Conservation (phyloP, 2,329 filamentous ascomycete species). For the Aspergillus melleus region DNA sequence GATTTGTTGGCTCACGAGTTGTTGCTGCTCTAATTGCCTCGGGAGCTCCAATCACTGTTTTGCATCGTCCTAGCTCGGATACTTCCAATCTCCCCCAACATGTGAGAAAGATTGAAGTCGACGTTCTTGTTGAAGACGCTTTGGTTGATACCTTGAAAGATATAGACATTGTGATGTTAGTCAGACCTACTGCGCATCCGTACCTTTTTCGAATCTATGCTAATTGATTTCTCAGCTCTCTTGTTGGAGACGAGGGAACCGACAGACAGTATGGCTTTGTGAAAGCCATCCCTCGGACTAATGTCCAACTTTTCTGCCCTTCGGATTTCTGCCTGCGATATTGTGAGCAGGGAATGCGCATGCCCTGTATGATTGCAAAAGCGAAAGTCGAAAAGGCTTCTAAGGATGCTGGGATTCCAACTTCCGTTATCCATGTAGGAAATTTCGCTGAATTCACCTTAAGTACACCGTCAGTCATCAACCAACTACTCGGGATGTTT, state of each 20-base stretch:
- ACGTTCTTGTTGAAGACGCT: slow-evolving; percentile 14
- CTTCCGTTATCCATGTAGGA: slow-evolving; percentile 10
- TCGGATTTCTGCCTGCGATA: slow-evolving; percentile 16
- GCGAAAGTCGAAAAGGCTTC: slow-evolving; percentile 14
- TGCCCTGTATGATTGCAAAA: slow-evolving; percentile 12
- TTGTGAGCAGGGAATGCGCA: slow-evolving; percentile 12
- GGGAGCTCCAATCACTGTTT: slow-evolving; percentile 15
- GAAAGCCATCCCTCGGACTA: slow-evolving; percentile 17
- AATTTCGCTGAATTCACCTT: slow-evolving; percentile 20
- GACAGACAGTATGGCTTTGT: slow-evolving; percentile 13
- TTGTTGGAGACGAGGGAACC: slow-evolving; percentile 18
- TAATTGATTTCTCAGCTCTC: slow-evolving; percentile 12
- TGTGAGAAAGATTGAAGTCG: slow-evolving; percentile 13
- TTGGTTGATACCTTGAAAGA: slow-evolving; percentile 11
- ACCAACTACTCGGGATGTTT: not conserved
- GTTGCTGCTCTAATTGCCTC: slow-evolving; percentile 14
- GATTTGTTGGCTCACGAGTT: slow-evolving; percentile 17
- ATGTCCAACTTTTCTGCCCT: slow-evolving; percentile 20
- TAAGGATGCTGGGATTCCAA: slow-evolving; percentile 16
- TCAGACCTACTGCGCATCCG: not conserved
- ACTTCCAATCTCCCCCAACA: slow-evolving; percentile 5
- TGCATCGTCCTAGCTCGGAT: slow-evolving; percentile 19
- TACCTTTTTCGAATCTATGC: not conserved
- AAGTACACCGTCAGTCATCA: slow-evolving; percentile 11
- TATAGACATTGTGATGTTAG: slow-evolving; percentile 22